Evolutionary conservation across 495 filamentous ascomycete genomes (phyloP).

Genomic region (Gamarada debralockiae): DNA sequence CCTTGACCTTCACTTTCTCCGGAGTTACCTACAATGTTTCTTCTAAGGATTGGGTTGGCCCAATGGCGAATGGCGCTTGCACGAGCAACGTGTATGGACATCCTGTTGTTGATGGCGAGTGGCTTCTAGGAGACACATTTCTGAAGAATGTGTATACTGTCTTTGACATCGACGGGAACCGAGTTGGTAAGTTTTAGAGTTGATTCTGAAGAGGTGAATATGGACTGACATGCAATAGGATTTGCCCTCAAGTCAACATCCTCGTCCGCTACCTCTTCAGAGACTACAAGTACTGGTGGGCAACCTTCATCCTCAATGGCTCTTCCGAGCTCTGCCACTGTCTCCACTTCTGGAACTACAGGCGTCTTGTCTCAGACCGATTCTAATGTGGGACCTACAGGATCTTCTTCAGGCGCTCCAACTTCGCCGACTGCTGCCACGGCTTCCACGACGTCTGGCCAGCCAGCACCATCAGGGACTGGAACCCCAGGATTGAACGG

Average conservation of each 20-base stretch:
- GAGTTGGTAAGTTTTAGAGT: conserved; percentile 41
- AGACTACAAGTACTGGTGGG: conserved; percentile 7
- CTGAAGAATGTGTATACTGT: conserved; percentile 88
- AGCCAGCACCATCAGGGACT: not conserved
- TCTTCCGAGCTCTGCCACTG: not conserved
- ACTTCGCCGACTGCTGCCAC: not conserved
- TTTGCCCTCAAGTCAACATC: conserved; percentile 8
- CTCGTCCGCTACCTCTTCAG: not conserved
- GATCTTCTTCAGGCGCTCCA: not conserved
- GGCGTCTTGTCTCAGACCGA: not conserved
- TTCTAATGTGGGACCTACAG: conserved; percentile 2
- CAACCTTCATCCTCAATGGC: not conserved
- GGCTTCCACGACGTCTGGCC: not conserved
- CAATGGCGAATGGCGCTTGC: conserved; percentile 43
- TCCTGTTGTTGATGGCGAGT: conserved; percentile 36
- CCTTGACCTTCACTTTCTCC: conserved; percentile 50
- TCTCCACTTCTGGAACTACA: not conserved
- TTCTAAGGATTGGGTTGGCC: conserved; percentile 65
- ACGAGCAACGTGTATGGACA: conserved; percentile 60
- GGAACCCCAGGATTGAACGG: conserved; percentile 10
- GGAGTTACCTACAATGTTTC: conserved; percentile 59
- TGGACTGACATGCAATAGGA: conserved; percentile 12
- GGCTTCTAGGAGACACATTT: conserved; percentile 81
- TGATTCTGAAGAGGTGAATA: not conserved
- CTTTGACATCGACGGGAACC: conserved; percentile 64